phyloP scores from a whole-genome alignment of 495 filamentous ascomycete species.

The Lentithecium fluviatile region DNA sequence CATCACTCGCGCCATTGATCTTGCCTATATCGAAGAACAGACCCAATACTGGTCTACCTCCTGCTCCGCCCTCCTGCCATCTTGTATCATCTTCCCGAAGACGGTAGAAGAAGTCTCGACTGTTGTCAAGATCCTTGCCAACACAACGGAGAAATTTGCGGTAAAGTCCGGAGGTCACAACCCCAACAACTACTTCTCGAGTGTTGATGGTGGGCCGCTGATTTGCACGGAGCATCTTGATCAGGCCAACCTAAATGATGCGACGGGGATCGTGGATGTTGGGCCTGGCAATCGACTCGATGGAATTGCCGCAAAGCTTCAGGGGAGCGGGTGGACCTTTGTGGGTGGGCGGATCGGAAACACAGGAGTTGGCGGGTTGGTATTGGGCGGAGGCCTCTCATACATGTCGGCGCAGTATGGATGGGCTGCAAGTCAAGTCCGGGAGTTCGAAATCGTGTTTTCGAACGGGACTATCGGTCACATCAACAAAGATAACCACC shows the following conservation, averaged over 20 bases:
- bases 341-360: slow-evolving; percentile 26
- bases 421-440: slow-evolving; percentile 52
- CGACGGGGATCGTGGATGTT: slow-evolving; percentile 20
- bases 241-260: slow-evolving; percentile 15
- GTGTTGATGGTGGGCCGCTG: slow-evolving; percentile 22
- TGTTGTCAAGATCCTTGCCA: slow-evolving; percentile 16
- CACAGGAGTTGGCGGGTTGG: slow-evolving; percentile 26
- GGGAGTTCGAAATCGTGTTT: slow-evolving; percentile 50
- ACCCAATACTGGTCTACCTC: slow-evolving; percentile 30
- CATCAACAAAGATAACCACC: slow-evolving; percentile 49
- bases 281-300: slow-evolving; percentile 30
- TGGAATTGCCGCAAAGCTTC: slow-evolving; percentile 15
- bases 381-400: slow-evolving; percentile 26
- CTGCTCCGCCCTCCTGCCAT: slow-evolving; percentile 20
- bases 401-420: slow-evolving; percentile 46
- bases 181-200: slow-evolving; percentile 31
- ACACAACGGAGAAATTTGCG: slow-evolving; percentile 19
- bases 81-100: slow-evolving; percentile 31
- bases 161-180: slow-evolving; percentile 35
- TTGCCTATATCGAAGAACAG: slow-evolving; percentile 24
- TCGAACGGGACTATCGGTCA: slow-evolving; percentile 56
- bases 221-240: slow-evolving; percentile 27
- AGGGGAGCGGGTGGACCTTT: slow-evolving; percentile 29
- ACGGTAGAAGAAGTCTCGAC: slow-evolving; percentile 21
- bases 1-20: slow-evolving; percentile 12